phyloP scores from a whole-genome alignment of 106 monocot species.

The Apostasia shenzhenica region DNA sequence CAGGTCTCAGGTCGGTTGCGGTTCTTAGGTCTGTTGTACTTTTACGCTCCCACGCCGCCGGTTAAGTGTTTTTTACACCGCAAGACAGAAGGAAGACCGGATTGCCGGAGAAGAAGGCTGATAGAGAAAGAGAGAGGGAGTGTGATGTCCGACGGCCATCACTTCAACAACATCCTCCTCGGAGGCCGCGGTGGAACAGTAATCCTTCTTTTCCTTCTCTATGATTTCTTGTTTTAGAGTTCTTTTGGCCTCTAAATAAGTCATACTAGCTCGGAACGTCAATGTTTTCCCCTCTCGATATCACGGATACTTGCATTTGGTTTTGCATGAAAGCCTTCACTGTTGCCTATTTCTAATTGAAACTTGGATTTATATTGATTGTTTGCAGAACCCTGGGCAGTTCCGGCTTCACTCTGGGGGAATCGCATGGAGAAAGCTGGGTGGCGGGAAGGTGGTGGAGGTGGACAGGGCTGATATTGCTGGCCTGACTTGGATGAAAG shows the following conservation, averaged over 20 bases:
- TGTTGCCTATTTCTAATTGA: background rate
- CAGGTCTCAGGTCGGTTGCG: too few relatives aligned
- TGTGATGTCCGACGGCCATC: conserved; percentile 69
- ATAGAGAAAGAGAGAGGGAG: background rate
- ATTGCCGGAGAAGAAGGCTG: background rate
- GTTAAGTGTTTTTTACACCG: too few relatives aligned
- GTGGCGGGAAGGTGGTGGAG: conserved; percentile 87
- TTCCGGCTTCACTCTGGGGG: conserved; percentile 78
- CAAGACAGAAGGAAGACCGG: too few relatives aligned
- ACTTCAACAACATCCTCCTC: conserved; percentile 79
- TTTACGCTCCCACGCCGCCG: too few relatives aligned
- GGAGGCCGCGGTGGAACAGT: conserved; percentile 79
- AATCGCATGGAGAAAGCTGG: conserved; percentile 87
- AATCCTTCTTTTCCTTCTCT: background rate
- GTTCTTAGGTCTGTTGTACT: too few relatives aligned
- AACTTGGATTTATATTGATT: background rate
- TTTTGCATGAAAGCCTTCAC: background rate
- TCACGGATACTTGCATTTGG: background rate
- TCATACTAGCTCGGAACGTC: background rate
- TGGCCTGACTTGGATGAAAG: conserved; percentile 81
- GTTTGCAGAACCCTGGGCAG: conserved; percentile 84
- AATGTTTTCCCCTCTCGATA: background rate
- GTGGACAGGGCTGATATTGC: conserved; percentile 67
- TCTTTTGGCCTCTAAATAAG: background rate
- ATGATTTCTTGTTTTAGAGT: background rate